Percentiles rank a stretch among this genome's conserved stretches.
Evolutionary conservation across 768 basidiomycete genomes (phyloP).

Genomic region (Boletus reticulatus): DNA sequence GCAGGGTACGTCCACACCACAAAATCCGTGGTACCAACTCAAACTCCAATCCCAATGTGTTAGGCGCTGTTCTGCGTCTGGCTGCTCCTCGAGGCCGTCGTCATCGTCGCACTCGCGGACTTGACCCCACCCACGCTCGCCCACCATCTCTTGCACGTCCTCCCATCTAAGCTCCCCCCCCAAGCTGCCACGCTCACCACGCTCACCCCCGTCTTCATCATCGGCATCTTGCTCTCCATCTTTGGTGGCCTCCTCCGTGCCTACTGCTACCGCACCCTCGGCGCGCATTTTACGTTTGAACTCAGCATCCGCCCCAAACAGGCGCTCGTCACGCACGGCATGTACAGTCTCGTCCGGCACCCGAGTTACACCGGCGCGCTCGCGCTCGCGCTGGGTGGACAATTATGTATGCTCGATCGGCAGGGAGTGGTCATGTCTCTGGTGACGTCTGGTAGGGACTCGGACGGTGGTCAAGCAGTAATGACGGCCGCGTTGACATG

Average conservation of each 20-base stretch:
- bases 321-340: conserved; percentile 26
- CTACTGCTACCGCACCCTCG: conserved; percentile 20
- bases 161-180: neutral
- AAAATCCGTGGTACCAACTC: neutral
- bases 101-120: neutral
- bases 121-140: neutral
- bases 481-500: neutral
- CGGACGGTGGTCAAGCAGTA: neutral
- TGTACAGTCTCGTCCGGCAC: conserved; percentile 30
- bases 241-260: conserved; percentile 12
- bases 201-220: conserved; percentile 2
- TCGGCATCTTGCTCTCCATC: conserved; percentile 2
- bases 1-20: neutral
- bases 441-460: neutral
- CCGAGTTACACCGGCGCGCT: conserved; percentile 24
- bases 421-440: neutral
- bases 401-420: conserved; percentile 6
- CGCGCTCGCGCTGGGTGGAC: neutral
- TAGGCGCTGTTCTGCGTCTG: conserved; percentile 1
- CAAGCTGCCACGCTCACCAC: neutral
- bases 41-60: neutral
- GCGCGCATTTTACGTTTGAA: conserved; percentile 22
- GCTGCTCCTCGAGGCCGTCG: conserved; percentile 5
- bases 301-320: conserved; percentile 20
- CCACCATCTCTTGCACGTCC: conserved; percentile 8